phyloP scores from a whole-genome alignment of 768 basidiomycete genomes.

The Cyathus striatus region DNA sequence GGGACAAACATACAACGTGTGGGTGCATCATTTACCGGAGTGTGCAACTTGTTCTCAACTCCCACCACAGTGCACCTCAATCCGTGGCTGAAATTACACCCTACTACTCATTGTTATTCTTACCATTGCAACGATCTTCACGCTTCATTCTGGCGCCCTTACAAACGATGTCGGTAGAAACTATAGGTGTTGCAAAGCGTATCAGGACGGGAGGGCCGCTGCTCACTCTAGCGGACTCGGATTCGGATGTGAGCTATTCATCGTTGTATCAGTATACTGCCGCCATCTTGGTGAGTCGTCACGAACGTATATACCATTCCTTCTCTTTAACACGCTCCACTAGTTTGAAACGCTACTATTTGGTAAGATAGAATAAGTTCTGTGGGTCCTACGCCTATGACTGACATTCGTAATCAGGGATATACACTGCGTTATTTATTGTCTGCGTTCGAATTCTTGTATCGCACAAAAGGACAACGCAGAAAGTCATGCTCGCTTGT shows the following conservation, averaged over 20 bases:
- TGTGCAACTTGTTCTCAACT: not conserved
- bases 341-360: slow-evolving; percentile 20
- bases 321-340: not conserved
- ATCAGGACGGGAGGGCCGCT: not conserved
- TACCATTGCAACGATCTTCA: not conserved
- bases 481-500: slow-evolving; percentile 18
- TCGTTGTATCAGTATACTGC: slow-evolving; percentile 17
- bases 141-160: not conserved
- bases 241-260: slow-evolving; percentile 11
- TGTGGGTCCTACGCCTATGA: not conserved
- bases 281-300: slow-evolving; percentile 13
- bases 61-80: not conserved
- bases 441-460: slow-evolving; percentile 23
- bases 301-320: not conserved
- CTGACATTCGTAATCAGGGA: slow-evolving; percentile 6
- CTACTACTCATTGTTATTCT: too few species aligned
- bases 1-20: not conserved
- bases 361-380: slow-evolving; percentile 9
- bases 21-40: not conserved
- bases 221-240: not conserved
- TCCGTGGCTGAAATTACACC: too few species aligned
- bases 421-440: slow-evolving; percentile 21
- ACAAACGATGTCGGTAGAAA: not conserved
- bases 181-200: not conserved
- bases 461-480: slow-evolving; percentile 14